Base-by-base conservation (phyloP, 2,329 filamentous ascomycete species). In the Herpotrichia juniperi region DNA sequence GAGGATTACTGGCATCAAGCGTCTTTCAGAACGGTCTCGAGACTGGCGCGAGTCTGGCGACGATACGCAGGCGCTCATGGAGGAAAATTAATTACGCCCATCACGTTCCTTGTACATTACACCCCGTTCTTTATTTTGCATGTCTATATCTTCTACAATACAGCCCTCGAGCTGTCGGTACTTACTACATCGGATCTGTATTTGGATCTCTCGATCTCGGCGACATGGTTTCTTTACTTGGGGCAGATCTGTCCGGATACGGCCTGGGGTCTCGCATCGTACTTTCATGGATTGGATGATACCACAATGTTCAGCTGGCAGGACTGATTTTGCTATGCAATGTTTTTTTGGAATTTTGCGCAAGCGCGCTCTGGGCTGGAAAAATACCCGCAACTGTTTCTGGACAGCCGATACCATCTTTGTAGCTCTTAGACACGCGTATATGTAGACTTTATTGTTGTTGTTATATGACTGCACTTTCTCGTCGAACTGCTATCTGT, bases 11-110 rank as follows among this genome's bases (percentile, higher is more conserved):
- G 94, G 94, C 21, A 86, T 97, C 57, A 92, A 89, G 75, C 83
- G 85, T 54, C 77, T 97, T 58, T 91, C 91, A 0, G 90, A 96
- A 61, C 85, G 86, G 69, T 94, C 91, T 65, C 87, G 91, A 42
- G 91, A 96, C 62, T 99, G 94, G 94, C 86, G 93, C 54, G 93
- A 97, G 63, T 87, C 89, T 59, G 88, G 88, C 24, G 88, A 90
- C 48, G 91, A 92, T 63, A 40, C 19, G 19, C 68, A 72, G 53
- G 87, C 89, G 40, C 72, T 84, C 60, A 81, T 80, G 60, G 81
- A 84, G 68, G 81, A 84, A 57, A 69, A 68, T 40, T 74, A 63
- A 64, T 59, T 10, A 22, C 24, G 25, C 40, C 9, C 30, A 28
- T 47, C 19, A 39, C 44, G 32, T 14, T 37, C 46, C 42, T 46